Conservation (phyloP, 805 yeast genomes). For the Diddensiella transvaalensis region DNA sequence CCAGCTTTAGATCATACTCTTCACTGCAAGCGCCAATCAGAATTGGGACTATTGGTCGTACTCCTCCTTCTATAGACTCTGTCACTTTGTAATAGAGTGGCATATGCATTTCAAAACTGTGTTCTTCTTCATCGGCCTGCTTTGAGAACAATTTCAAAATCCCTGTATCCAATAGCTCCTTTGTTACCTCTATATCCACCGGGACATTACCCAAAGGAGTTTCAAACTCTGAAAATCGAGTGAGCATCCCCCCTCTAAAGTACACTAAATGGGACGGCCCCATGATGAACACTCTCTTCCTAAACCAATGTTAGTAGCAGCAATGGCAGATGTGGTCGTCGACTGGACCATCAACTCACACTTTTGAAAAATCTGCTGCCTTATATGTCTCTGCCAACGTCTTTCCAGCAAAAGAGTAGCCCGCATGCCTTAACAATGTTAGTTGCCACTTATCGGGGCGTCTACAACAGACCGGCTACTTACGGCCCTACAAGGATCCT, state of each 20-base stretch:
- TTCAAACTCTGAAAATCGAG: slow-evolving; percentile 52
- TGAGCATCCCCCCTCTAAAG: slow-evolving; percentile 57
- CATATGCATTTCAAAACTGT: slow-evolving; percentile 91
- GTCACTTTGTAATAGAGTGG: slow-evolving; percentile 60
- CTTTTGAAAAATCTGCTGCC: slow-evolving; percentile 57
- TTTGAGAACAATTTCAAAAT: slow-evolving; percentile 54
- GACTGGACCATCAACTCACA: slow-evolving; percentile 24
- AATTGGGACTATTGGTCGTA: slow-evolving; percentile 62
- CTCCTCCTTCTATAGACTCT: slow-evolving; percentile 4
- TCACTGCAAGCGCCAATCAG: slow-evolving; percentile 64
- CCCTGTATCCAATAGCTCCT: slow-evolving; percentile 32
- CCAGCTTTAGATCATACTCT: slow-evolving; percentile 43
- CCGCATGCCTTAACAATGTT: slow-evolving; percentile 96
- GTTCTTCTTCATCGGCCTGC: slow-evolving; percentile 76
- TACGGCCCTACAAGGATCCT: slow-evolving; percentile 56
- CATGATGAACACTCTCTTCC: slow-evolving; percentile 66
- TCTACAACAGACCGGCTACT: slow-evolving; percentile 17
- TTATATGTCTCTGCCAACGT: slow-evolving; percentile 75
- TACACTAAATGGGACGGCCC: slow-evolving; percentile 95
- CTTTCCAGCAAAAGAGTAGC: slow-evolving; percentile 76
- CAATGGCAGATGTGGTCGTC: neutral
- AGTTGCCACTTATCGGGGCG: slow-evolving; percentile 20
- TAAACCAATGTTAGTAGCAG: too few relatives aligned
- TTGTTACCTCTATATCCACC: slow-evolving; percentile 51
- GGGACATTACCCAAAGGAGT: slow-evolving; percentile 80